Evolutionary conservation across 768 basidiomycete genomes (phyloP), one percentile per base, ranked within the genome.

Genomic region (Tylopilus felleus): DNA sequence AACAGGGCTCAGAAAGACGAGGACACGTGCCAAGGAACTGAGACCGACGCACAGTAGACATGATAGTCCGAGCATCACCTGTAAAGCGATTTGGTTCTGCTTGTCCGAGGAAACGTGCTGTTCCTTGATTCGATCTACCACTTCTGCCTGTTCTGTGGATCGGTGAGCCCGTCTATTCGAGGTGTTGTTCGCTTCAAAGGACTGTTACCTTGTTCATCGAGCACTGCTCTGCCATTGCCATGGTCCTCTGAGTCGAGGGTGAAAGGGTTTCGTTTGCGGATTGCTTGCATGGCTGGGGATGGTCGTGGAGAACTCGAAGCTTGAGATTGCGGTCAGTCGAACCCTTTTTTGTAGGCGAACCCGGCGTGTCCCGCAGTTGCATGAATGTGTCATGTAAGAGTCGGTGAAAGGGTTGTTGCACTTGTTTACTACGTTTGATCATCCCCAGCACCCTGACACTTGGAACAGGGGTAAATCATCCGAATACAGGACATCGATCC

Each of bases 101-200:
- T 64, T 59, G 64, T 78, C 80, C 1, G 76, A 76, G 8, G 63
- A 62, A 0, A 72, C 67, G 51, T 80, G 80, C 42, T 75, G 69
- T n/a, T 60, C 61, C 44, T 75, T 78, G 36, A 88, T 67, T 5
- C 51, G 59, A n/a, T 77, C 69, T 45, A 88, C 76, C 13, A 85
- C 38, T 42, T 79, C 77, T 43, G 84, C 80, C 64, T 88, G 86
- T 63, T 88, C 86, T 87, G 60, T 3, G 41, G 23, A 41, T 9
- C 5, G 47, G 47, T 56, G 0, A 68, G 56, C 25, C 41, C 25
- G 16, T 9, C 38, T 2, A 21, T 22, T 22, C 16, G n/a, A 4
- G 40, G 17, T 13, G 22, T 31, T 13, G 2, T 45, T 33, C 17
- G 29, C 33, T 10, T n/a, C 8, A 22, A 16, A 41, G 7, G 13